Evolutionary conservation across 169 alveolate species (phyloP), one percentile per base, ranked within the genome.

Genomic region (Plasmodium sp.): DNA sequence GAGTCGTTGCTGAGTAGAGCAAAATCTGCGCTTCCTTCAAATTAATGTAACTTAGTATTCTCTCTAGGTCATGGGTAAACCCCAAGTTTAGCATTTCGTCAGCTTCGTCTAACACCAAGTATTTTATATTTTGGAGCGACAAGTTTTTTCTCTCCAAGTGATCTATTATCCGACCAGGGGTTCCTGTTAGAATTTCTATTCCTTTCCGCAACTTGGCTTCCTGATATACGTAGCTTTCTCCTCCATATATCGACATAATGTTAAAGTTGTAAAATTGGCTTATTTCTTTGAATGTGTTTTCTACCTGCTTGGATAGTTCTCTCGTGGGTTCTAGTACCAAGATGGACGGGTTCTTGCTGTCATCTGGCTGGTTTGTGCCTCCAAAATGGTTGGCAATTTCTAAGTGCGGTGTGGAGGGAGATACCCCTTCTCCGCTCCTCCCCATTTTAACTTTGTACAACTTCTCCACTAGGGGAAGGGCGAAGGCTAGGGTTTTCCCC

Each of bases 71-170:
- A 73, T 97, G 97, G 83, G 98, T 98, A 96, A 99, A 99, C 54
- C 99, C 99, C 98, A 98, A 97, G 94, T 99, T 99, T 56, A 99
- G 96, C 92, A 99, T 96, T 88, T 99, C 98, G 95, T 99, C 99
- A 12, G 99, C 99, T 93, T 99, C 99, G 97, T 99, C 99, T 45
- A 99, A 95, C 10, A 99, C 99, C 62, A 98, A 77, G 85, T 94
- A 83, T 41, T 93, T 95, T 34, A 96, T 88, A 82, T 96, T 93
- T 84, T 96, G 95, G 33, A 97, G 96, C 90, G 99, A 99, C 41
- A 99, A 98, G 82, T 97, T 94, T 45, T 99, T 97, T 92, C 97
- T 98, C 86, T 97, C 97, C 62, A 99, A 93, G 93, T 98, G 99
- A 95, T 99, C 99, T 5, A 98, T 91, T 54, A 99, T 94, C 82